Conservation (phyloP, 352 stramenopile genomes). For the Halophytophthora batemanensis region DNA sequence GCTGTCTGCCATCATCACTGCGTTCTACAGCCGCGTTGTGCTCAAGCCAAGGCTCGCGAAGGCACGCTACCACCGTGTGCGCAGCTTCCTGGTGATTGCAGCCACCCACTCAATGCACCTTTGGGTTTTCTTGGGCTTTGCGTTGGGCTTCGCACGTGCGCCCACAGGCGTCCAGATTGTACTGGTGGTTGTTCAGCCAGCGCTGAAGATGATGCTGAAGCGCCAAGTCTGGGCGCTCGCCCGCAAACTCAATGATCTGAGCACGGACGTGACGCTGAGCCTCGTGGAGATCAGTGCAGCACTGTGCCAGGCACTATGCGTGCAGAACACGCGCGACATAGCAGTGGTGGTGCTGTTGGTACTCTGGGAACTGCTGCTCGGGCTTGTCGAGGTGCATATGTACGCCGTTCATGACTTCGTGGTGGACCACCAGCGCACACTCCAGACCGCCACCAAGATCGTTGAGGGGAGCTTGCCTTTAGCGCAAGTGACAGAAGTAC, state of each 20-base stretch:
- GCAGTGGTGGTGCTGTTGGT: constrained; percentile 19
- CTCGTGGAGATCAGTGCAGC: constrained; percentile 32
- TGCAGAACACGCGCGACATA: constrained; percentile 15
- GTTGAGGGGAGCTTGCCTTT: constrained; percentile 18
- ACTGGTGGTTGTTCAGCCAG: constrained; percentile 22
- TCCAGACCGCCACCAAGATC: constrained; percentile 31
- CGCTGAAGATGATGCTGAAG: constrained; percentile 23
- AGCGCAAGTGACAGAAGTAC: constrained; percentile 5
- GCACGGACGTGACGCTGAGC: constrained; percentile 43
- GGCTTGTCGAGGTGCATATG: constrained; percentile 19
- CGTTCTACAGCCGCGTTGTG: constrained; percentile 5
- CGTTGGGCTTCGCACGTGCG: constrained; percentile 20
- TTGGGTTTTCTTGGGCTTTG: constrained; percentile 21
- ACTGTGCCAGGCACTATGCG: constrained; percentile 30
- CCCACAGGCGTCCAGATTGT: constrained; percentile 20
- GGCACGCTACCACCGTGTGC: constrained; percentile 2
- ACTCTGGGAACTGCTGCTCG: constrained; percentile 19
- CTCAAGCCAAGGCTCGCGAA: constrained; percentile 1
- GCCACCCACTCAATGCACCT: constrained; percentile 7
- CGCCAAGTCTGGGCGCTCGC: constrained; percentile 27
- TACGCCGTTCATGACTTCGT: constrained; percentile 30
- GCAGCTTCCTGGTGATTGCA: constrained; percentile 9
- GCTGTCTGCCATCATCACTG: constrained; percentile 2
- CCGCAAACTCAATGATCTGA: constrained; percentile 33
- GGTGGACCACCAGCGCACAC: constrained; percentile 16